Evolutionary conservation across 1,139 yeast species (phyloP).

Genomic region (Pichia terricola): DNA sequence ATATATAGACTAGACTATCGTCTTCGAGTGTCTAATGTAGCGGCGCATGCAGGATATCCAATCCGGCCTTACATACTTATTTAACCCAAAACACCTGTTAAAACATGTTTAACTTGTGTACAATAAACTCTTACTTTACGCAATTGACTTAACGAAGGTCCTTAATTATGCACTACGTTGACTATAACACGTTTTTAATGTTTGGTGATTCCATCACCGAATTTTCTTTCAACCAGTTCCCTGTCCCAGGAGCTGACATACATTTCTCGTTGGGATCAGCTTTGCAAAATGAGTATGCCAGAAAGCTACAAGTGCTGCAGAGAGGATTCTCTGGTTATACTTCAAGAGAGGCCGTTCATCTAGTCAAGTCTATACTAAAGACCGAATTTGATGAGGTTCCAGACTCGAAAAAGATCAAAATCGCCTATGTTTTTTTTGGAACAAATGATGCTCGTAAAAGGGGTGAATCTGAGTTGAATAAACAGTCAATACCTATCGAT

Average conservation of each 20-base stretch:
- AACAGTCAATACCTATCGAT: slow-evolving; percentile 43
- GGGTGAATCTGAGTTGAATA: slow-evolving; percentile 29
- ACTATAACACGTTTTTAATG: slow-evolving; percentile 37
- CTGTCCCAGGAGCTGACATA: slow-evolving; percentile 3
- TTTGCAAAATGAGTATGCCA: slow-evolving; percentile 36
- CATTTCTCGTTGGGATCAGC: slow-evolving; percentile 46
- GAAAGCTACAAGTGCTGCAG: slow-evolving; percentile 47
- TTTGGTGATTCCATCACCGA: slow-evolving; percentile 70
- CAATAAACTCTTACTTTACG: too few species aligned
- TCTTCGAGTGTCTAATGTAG: too few species aligned
- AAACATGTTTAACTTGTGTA: too few species aligned
- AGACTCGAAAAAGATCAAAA: slow-evolving; percentile 22
- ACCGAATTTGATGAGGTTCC: slow-evolving; percentile 31
- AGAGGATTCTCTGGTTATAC: slow-evolving; percentile 61
- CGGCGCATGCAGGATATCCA: too few species aligned
- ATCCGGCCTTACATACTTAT: too few species aligned
- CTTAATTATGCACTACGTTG: slow-evolving; percentile 8
- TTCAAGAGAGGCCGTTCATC: slow-evolving; percentile 38
- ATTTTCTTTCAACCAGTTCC: slow-evolving; percentile 32
- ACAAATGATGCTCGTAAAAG: slow-evolving; percentile 58
- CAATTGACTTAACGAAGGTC: too few species aligned
- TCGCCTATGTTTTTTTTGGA: slow-evolving; percentile 57
- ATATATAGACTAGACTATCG: too few species aligned
- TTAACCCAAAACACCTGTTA: too few species aligned
- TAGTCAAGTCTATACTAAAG: slow-evolving; percentile 40